Evolutionary conservation across 208 protist species (phyloP).

Genomic region (Lotmaria passim): DNA sequence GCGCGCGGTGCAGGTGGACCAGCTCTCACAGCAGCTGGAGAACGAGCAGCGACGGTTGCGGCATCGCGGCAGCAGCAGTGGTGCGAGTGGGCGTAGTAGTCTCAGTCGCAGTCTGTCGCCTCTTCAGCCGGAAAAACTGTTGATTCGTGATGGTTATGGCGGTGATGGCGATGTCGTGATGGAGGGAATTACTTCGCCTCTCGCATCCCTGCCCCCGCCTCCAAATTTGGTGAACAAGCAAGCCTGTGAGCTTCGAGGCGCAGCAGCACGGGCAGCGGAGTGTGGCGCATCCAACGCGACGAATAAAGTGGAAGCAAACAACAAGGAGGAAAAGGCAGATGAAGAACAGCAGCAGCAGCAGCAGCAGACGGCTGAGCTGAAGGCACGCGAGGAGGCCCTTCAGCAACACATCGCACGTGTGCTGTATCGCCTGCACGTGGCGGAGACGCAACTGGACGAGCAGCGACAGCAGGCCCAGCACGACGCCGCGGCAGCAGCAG

Average conservation of each 20-base stretch:
- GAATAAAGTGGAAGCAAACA: no score
- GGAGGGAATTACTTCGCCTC: neutral
- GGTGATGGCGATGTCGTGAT: neutral
- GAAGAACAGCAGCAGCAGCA: constrained; percentile 3
- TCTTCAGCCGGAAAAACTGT: neutral
- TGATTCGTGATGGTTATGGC: no score
- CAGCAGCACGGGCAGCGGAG: no score
- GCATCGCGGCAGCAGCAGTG: neutral
- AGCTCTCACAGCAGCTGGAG: constrained; percentile 39
- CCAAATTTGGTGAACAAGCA: no score
- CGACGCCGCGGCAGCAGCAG: constrained; percentile 2
- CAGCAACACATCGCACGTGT: neutral
- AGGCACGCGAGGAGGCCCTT: constrained; percentile 5
- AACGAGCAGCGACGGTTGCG: constrained; percentile 27
- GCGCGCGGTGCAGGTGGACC: constrained; percentile 36
- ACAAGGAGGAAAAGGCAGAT: neutral
- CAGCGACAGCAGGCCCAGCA: neutral
- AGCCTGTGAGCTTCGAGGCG: no score
- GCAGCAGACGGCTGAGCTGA: constrained; percentile 10
- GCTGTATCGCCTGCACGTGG: neutral
- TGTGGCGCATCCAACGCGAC: no score
- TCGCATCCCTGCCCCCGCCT: neutral
- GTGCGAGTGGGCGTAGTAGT: constrained; percentile 13
- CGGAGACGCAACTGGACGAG: constrained; percentile 2
- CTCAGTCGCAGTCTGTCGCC: constrained; percentile 23